Base-by-base conservation (phyloP, 139 green algal genomes). In the Pseudopediastrum boryanum region DNA sequence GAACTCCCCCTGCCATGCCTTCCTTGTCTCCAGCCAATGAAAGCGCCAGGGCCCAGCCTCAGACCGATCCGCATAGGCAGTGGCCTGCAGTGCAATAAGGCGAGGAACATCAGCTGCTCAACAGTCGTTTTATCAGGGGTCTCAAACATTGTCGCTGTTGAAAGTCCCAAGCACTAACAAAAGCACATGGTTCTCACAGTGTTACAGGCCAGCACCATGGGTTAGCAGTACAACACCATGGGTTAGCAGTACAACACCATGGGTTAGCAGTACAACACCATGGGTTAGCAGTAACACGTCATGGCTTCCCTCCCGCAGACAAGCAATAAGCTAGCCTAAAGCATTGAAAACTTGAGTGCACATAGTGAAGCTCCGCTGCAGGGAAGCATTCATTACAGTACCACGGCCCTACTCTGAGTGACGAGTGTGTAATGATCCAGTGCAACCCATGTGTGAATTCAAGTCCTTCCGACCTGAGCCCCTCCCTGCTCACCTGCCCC, bases 1-100 rank as follows among this genome's bases (percentile, higher is more conserved):
- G 29, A 78, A 78, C 43, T 78, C 71, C 9, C 69, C 52, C 29
- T 44, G 35, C 71, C 71, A 78, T 10, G 71, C 71, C 25, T 56
- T 43, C 54, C 69, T 54, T 35, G 71, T 78, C 54, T 78, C 56
- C 12, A 44, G 41, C 52, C 59, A 78, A 27, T 78, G 52, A 13
- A 78, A 78, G 33, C 71, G 46, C 16, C 46, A 56, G 13, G 16
- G 13, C 46, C 12, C 13, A 16, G 13, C 13, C 16, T 16, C 46
- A n/a, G 46, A 56, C 16, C 12, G 46, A 16, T 12, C 46, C 12
- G 46, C 46, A 56, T 56, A 16, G 46, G 46, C 16, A 16, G 12
- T 16, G 16, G 46, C 13, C 46, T 56, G 46, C 46, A 12, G 16
- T 16, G 16, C 13, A 56, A 56, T 12, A 12, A 56, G 46, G 13